These are phyloP conservation scores for Cercospora canescens DNA, from an alignment of 2,329 filamentous ascomycete genomes.

Conservation along the genomic window DNA sequence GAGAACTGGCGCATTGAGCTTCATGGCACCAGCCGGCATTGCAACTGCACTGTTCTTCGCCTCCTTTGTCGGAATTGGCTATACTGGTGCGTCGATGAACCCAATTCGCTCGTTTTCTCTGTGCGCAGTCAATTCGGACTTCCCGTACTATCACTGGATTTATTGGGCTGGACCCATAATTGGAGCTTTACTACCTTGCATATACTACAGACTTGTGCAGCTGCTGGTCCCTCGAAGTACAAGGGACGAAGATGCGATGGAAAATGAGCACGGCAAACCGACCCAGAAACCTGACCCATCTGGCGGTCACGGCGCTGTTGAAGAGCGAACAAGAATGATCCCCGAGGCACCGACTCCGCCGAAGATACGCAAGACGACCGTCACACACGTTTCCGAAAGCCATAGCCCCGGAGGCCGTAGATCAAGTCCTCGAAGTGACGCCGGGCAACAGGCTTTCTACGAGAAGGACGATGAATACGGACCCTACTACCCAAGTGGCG, in stretches of 20 bases:
- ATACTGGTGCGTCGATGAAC: constrained; percentile 35
- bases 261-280: not conserved
- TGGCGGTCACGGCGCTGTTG: not conserved
- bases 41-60: constrained; percentile 25
- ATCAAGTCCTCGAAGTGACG: not conserved
- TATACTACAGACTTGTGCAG: constrained; percentile 32
- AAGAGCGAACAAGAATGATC: constrained; percentile 5
- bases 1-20: constrained; percentile 34
- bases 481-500: not conserved
- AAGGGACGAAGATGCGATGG: not conserved
- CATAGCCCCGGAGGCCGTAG: constrained; percentile 5
- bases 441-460: not conserved
- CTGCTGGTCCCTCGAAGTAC: not conserved
- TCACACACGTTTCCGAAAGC: constrained; percentile 1
- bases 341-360: constrained; percentile 4
- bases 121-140: constrained; percentile 29
- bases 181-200: constrained; percentile 31
- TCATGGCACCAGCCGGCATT: constrained; percentile 28
- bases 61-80: constrained; percentile 31
- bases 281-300: not conserved
- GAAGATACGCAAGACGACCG: constrained; percentile 3
- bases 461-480: constrained; percentile 4
- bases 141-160: constrained; percentile 34
- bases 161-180: constrained; percentile 32
- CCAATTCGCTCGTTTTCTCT: constrained; percentile 36